Conservation (phyloP, 2,329 filamentous ascomycete genomes). For the Aspergillus sp. region DNA sequence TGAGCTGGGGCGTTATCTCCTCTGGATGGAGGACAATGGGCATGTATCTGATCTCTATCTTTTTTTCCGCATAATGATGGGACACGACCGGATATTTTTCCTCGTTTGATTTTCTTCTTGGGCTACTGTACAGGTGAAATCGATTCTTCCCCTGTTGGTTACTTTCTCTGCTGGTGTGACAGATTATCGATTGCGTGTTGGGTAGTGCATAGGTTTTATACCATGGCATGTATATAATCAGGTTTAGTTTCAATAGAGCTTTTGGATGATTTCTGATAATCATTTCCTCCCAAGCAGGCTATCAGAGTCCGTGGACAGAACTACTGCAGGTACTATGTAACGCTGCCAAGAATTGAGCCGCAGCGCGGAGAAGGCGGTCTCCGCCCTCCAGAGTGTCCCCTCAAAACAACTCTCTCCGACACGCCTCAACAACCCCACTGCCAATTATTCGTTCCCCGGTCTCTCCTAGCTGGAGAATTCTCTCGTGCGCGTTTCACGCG, state of each 20-base stretch:
- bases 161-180: background rate
- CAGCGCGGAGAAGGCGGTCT: conserved; percentile 14
- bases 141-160: background rate
- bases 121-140: background rate
- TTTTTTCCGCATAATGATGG: conserved; percentile 30
- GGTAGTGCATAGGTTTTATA: background rate
- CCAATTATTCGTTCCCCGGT: background rate
- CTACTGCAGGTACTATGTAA: too few species aligned
- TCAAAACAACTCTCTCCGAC: background rate
- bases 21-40: conserved; percentile 14
- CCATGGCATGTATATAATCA: conserved; percentile 3
- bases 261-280: background rate
- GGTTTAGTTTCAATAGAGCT: background rate
- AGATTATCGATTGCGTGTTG: background rate
- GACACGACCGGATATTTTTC: conserved; percentile 26
- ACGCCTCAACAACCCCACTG: background rate
- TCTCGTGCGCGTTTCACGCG: conserved; percentile 12
- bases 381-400: background rate
- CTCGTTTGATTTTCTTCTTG: conserved; percentile 3
- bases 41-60: conserved; percentile 15
- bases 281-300: background rate
- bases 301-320: too few species aligned
- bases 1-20: conserved; percentile 23
- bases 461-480: background rate
- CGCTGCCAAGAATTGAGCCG: conserved; percentile 6